Evolutionary conservation across 2,329 filamentous ascomycete species (phyloP).

Genomic region (Verticillium isaacii): DNA sequence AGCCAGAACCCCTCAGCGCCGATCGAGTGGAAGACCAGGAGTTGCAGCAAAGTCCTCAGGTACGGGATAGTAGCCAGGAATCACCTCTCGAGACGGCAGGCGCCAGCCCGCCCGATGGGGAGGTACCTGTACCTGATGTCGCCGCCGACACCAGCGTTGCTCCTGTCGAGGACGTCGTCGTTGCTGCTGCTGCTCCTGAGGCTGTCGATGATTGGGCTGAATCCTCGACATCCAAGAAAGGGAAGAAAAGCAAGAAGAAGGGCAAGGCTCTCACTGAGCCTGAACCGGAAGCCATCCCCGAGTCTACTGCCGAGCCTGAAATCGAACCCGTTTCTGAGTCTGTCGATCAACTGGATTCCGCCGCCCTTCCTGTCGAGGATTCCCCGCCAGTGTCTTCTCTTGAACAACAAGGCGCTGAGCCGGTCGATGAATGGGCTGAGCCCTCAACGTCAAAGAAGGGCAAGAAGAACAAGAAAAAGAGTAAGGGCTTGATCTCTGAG

Average conservation of each 20-base stretch:
- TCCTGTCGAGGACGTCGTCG: slow-evolving; percentile 1
- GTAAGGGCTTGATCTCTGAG: slow-evolving; percentile 3
- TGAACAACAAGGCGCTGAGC: neutral
- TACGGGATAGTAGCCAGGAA: slow-evolving; percentile 3
- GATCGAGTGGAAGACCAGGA: slow-evolving; percentile 3
- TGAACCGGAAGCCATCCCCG: neutral
- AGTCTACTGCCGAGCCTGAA: neutral
- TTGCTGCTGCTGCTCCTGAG: neutral
- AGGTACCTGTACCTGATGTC: neutral
- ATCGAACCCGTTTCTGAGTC: neutral
- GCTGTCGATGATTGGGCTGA: neutral
- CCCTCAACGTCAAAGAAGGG: slow-evolving; percentile 1
- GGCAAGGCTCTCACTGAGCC: neutral
- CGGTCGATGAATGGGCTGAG: slow-evolving; percentile 10
- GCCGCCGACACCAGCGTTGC: neutral
- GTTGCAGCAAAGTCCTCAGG: slow-evolving; percentile 5
- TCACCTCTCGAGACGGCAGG: slow-evolving; percentile 2
- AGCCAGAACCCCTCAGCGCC: slow-evolving; percentile 1
- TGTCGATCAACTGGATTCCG: neutral
- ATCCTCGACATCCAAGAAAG: neutral
- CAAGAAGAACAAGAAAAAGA: slow-evolving; percentile 15
- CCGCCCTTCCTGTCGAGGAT: neutral
- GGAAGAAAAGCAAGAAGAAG: slow-evolving; percentile 3
- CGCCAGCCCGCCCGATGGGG: neutral
- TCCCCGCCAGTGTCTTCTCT: neutral